Evolutionary conservation across 805 yeast genomes (phyloP), one percentile per base, ranked within the genome.

Genomic region (Groenewaldozyma salmanticensis): DNA sequence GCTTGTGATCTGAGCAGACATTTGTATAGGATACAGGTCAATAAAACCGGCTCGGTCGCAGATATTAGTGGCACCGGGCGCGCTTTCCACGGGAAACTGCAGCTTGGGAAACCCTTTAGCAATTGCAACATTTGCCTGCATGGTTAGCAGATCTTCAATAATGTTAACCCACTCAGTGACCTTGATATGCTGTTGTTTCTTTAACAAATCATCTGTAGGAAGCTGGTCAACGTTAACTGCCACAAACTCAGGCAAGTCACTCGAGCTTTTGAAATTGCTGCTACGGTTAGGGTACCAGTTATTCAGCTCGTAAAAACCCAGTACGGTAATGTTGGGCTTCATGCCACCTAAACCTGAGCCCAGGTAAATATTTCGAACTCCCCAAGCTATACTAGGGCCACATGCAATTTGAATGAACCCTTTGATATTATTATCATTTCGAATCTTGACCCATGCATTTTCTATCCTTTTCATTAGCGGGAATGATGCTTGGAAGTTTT

Each of bases 311-410:
- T 80, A 84, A 54, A 87, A 87, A 0, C 97, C 97, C 24, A 92
- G 46, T 0, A 92, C 94, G 0, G 96, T 85, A 39, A 92, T 88
- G 56, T 92, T 92, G 1, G 98, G 98, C 53, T 76, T 81, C 98
- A 92, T 92, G 9, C 96, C 96, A 5, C 99, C 99, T n/a, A 92
- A 66, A 0, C 99, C 99, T 2, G 95, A 82, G 0, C 96, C 96
- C 45, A 90, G 60, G 44, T 75, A 87, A 6, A 92, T 87, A 57
- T 90, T 90, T 46, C 98, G 68, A 0, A 86, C 94, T 20, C 98
- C 97, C 96, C 97, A 90, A 0, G 87, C 81, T 33, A 92, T 68
- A 1, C 81, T 72, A 0, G 95, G 88, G 0, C 95, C 94, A 7
- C 87, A 71, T 1, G 90, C 84, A 37, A 92, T 76, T 56, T 92